Evolutionary conservation across 2,329 filamentous ascomycete genomes (phyloP).

Genomic region (Colletotrichum lentis): DNA sequence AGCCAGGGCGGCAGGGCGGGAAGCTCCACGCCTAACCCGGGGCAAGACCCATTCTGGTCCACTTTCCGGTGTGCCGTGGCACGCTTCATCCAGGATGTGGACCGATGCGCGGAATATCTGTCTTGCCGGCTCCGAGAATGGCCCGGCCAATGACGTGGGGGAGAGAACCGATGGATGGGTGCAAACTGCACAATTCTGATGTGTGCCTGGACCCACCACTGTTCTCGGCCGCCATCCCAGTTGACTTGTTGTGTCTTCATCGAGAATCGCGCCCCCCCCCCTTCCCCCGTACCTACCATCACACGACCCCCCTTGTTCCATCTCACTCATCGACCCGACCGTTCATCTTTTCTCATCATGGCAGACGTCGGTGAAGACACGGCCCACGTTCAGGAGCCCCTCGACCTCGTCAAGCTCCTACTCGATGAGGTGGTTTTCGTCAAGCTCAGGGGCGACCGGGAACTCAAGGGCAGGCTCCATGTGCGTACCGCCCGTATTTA

Average conservation of each 20-base stretch:
- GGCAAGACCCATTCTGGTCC: conserved; percentile 34
- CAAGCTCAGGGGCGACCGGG: conserved; percentile 93
- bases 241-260: conserved; percentile 26
- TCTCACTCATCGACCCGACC: conserved; percentile 5
- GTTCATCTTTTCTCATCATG: conserved; percentile 61
- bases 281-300: not conserved
- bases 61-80: conserved; percentile 33
- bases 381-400: conserved; percentile 82
- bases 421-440: conserved; percentile 97
- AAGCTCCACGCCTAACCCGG: conserved; percentile 27
- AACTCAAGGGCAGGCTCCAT: conserved; percentile 93
- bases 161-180: not conserved
- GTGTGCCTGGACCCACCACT: conserved; percentile 27
- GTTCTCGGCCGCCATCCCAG: conserved; percentile 26
- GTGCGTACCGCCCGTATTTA: conserved; percentile 62
- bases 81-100: conserved; percentile 11
- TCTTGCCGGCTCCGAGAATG: not conserved
- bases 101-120: conserved; percentile 22
- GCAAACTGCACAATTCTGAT: conserved; percentile 33
- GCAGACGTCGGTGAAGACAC: conserved; percentile 81
- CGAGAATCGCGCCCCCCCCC: conserved; percentile 5
- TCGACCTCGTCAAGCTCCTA: conserved; percentile 93
- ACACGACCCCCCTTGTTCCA: not conserved
- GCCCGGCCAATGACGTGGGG: conserved; percentile 5
- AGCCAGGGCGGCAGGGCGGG: conserved; percentile 25